Evolutionary conservation across 2,329 filamentous ascomycete genomes (phyloP), one percentile per base, ranked within the genome.

Genomic region (Fusarium sp.): DNA sequence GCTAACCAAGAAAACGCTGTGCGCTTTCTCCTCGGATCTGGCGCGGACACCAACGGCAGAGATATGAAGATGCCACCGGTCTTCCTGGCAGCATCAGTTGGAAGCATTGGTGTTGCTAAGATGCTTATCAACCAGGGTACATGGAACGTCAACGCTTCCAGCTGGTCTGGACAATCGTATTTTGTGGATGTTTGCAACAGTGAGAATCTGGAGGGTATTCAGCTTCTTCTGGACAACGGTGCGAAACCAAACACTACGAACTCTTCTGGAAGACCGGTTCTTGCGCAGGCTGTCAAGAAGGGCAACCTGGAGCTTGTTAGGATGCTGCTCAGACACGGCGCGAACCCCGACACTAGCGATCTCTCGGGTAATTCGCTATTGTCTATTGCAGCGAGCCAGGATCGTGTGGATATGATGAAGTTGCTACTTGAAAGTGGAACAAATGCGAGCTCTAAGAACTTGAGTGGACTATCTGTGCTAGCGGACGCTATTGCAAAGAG

Each of bases 401-500:
- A 75, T 11, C 68, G 76, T 33, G 62, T 57, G 60, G 77, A 80
- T n/a, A 77, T 84, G 68, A 71, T 79, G 22, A 72, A 78, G 5
- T 62, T 81, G 2, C 78, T 84, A 4, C 72, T 84, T 3, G 74
- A 78, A 11, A 75, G 76, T 17, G 83, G 83, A 1, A 81, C 80
- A 5, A 77, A 81, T 27, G 49, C 76, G 2, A 73, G 80, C 25
- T 71, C 71, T 2, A 77, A 75, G 18, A 79, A 77, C 4, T 46
- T 79, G 5, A 76, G 74, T 0, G 83, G 83, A 15, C 60, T 74
- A 1, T 76, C 78, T 4, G 77, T 84, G 14, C 71, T 83, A 10
- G 76, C 78, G 7, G 78, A 81, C 29, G 77, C 81, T 0, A 67
- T 84, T 5, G 55, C 67, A 55, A 80, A 80, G 63, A 72, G 79